Evolutionary conservation across 2,329 filamentous ascomycete genomes (phyloP), one percentile per base, ranked within the genome.

Genomic region (Rhexocercosporidium sp.): DNA sequence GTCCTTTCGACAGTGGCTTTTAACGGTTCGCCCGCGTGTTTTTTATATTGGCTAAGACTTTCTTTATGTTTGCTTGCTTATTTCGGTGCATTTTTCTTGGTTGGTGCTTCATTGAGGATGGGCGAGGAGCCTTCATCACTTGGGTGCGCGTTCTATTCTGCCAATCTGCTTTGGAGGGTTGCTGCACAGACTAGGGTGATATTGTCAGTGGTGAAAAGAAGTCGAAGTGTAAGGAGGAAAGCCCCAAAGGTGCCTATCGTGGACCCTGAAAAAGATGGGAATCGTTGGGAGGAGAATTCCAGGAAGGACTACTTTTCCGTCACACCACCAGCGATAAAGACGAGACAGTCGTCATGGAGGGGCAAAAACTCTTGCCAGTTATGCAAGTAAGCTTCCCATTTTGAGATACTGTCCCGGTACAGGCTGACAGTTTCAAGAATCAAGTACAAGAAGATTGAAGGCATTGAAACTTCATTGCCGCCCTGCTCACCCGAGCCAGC

Each of bases 181-280:
- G n/a, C 59, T 12, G 51, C 34, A 3, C 60, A 57, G 57, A 64
- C 65, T 3, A 62, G 57, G 20, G 37, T 61, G 16, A n/a, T 64
- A 16, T 20, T 61, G 8, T 64, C 65, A 16, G 56, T 64, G 34
- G n/a, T 67, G 37, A 67, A 64, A 31, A 59, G 53, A 12, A 49
- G 54, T 39, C 46, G 31, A 9, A 29, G 41, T 29, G n/a, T 64
- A 27, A 41, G 29, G 53, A 64, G 54, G 22, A 67, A 67, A 29
- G 39, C 64, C 16, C 51, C 61, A 54, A 29, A 29, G 25, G 49
- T 16, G 16, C 11, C 27, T 51, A 47, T 16, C 47, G 41, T 37
- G 18, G 49, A 56, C n/a, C 34, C 57, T 41, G 49, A 31, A 12
- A 57, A 37, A 20, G 16, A 46, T 59, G 49, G 49, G 12, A 22